These are phyloP conservation scores for Citrus australasica DNA, from an alignment of 345 rosid species.

Conservation along the genomic window DNA sequence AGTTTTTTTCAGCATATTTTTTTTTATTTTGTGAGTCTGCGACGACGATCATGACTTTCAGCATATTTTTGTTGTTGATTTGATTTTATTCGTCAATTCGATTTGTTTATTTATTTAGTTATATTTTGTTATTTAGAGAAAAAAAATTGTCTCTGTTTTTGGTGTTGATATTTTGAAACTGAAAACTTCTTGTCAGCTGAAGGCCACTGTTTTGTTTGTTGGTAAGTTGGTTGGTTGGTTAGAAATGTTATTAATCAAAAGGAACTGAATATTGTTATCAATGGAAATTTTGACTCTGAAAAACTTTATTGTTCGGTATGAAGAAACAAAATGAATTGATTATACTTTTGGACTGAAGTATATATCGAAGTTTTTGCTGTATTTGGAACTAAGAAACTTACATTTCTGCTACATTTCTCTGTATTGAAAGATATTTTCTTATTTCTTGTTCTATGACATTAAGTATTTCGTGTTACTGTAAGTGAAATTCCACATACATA, in stretches of 20 bases:
- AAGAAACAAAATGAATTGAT: neutral
- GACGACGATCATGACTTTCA: neutral
- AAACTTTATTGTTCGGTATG: neutral
- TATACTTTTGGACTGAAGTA: neutral
- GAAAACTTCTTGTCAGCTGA: neutral
- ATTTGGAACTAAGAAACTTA: neutral
- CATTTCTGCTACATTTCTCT: neutral
- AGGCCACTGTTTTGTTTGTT: neutral
- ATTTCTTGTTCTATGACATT: neutral
- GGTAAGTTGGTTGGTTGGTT: constrained; percentile 1
- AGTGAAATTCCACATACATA: neutral
- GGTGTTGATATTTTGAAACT: neutral
- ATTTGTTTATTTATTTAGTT: too few species aligned
- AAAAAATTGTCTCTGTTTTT: too few species aligned
- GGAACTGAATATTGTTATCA: neutral
- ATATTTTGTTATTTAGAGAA: too few species aligned
- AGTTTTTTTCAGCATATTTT: too few species aligned
- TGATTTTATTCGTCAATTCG: too few species aligned
- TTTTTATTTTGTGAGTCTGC: neutral
- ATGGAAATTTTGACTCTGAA: neutral
- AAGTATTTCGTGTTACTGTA: neutral
- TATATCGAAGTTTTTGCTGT: neutral
- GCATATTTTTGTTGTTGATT: neutral
- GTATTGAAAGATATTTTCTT: neutral
- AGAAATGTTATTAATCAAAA: neutral